A percentile compares a stretch with the other conserved stretches of the same genome.
phyloP scores from a whole-genome alignment of 1,284 basidiomycete genomes.

The Sphaerobolus stellatus region DNA sequence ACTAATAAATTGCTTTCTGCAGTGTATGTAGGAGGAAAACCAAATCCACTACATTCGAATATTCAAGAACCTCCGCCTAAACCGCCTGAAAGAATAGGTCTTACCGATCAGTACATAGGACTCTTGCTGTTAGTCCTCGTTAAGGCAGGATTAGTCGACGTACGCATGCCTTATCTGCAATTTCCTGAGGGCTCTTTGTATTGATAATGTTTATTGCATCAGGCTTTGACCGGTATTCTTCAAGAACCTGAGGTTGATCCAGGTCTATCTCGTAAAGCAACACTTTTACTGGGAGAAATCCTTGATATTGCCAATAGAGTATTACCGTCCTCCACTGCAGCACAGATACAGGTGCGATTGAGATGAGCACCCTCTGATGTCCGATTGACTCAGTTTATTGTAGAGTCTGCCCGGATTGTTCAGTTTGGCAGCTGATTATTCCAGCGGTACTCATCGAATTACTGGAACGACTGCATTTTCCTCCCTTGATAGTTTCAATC shows the following conservation, averaged over 20 bases:
- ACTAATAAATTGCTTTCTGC: slow-evolving; percentile 2
- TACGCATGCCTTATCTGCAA: slow-evolving; percentile 35
- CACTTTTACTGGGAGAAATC: slow-evolving; percentile 88
- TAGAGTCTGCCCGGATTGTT: slow-evolving; percentile 88
- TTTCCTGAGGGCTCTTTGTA: background rate
- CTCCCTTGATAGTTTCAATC: slow-evolving; percentile 89
- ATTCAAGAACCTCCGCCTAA: slow-evolving; percentile 30
- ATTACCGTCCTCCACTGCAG: slow-evolving; percentile 81
- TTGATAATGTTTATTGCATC: slow-evolving; percentile 8
- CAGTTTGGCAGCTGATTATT: slow-evolving; percentile 74
- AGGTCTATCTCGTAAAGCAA: slow-evolving; percentile 81
- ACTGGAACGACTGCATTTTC: slow-evolving; percentile 84
- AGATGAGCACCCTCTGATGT: background rate
- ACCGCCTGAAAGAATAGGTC: slow-evolving; percentile 64
- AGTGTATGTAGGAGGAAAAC: slow-evolving; percentile 67
- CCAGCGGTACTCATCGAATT: slow-evolving; percentile 70
- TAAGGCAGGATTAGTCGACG: slow-evolving; percentile 86
- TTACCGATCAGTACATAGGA: slow-evolving; percentile 93
- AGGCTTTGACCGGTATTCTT: slow-evolving; percentile 84
- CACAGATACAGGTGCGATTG: slow-evolving; percentile 70
- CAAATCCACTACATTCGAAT: slow-evolving; percentile 19
- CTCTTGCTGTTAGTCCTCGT: slow-evolving; percentile 86
- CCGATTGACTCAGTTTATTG: slow-evolving; percentile 5
- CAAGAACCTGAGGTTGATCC: slow-evolving; percentile 72
- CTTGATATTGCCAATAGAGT: slow-evolving; percentile 87